phyloP scores from a whole-genome alignment of 2,329 filamentous ascomycete species.

The Monilinia vaccinii-corymbosi region DNA sequence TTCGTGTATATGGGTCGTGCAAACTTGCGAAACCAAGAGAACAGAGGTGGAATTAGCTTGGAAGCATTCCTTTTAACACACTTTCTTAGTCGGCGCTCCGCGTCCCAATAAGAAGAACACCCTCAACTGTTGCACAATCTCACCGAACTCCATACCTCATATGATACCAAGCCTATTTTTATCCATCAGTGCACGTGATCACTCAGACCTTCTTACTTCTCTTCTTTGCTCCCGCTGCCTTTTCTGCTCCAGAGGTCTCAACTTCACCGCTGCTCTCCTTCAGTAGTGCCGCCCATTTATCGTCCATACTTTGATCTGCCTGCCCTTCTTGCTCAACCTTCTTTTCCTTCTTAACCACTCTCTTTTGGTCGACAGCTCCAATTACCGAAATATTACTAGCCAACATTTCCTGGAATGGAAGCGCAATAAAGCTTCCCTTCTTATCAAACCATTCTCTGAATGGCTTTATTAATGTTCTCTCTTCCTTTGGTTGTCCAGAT shows the following conservation, averaged over 20 bases:
- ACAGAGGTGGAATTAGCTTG: not conserved
- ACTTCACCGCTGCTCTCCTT: conserved; percentile 22
- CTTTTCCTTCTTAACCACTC: conserved; percentile 31
- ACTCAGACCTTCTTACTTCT: conserved; percentile 25
- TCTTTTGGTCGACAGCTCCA: conserved; percentile 55
- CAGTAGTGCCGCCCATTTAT: conserved; percentile 26
- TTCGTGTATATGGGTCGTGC: not conserved
- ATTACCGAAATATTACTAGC: conserved; percentile 58
- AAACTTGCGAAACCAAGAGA: not conserved
- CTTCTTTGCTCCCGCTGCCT: conserved; percentile 19
- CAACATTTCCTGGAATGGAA: conserved; percentile 71
- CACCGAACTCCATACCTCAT: not conserved
- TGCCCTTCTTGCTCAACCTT: conserved; percentile 13
- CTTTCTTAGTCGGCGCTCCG: not conserved
- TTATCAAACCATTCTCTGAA: conserved; percentile 73
- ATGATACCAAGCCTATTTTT: not conserved
- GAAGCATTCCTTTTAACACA: not conserved
- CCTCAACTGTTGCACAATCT: not conserved
- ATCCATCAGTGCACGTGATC: not conserved
- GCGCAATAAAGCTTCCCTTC: conserved; percentile 60
- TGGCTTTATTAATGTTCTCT: conserved; percentile 47
- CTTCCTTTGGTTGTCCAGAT: conserved; percentile 11
- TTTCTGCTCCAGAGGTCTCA: conserved; percentile 10
- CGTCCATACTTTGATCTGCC: conserved; percentile 22
- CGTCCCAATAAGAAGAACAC: not conserved